phyloP scores from a whole-genome alignment of 495 filamentous ascomycete species.

The Aspergillus sclerotiicarbonarius region DNA sequence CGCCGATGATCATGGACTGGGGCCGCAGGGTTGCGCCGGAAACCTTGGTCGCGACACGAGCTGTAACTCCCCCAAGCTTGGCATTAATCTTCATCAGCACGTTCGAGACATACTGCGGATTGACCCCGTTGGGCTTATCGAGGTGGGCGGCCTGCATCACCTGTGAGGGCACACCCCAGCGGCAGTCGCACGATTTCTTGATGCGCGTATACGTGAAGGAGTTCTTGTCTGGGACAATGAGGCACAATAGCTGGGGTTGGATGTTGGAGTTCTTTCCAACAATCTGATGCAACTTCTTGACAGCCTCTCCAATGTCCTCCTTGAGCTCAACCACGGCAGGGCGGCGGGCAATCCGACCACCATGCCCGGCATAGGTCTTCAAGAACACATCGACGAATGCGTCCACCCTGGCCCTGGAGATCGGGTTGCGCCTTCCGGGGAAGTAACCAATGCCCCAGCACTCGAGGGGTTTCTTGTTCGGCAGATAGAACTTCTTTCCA shows the following conservation, averaged over 20 bases:
- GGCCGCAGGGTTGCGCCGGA: conserved; percentile 34
- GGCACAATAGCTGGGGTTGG: conserved; percentile 63
- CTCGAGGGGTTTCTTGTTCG: conserved; percentile 57
- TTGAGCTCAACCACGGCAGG: conserved; percentile 29
- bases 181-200: conserved; percentile 80
- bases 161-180: conserved; percentile 76
- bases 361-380: conserved; percentile 64
- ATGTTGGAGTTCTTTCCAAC: conserved; percentile 45
- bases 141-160: conserved; percentile 63
- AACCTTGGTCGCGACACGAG: conserved; percentile 36
- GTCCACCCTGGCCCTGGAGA: conserved; percentile 44
- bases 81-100: conserved; percentile 93
- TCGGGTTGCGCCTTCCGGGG: conserved; percentile 33
- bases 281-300: conserved; percentile 52
- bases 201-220: conserved; percentile 67
- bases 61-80: conserved; percentile 85
- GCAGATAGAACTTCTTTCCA: conserved; percentile 66
- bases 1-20: conserved; percentile 75
- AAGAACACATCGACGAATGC: conserved; percentile 61
- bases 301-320: conserved; percentile 48
- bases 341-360: conserved; percentile 55
- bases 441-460: conserved; percentile 71
- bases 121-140: conserved; percentile 54
- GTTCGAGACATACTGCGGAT: conserved; percentile 81
- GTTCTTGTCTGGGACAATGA: conserved; percentile 68